These are phyloP conservation scores for Heimioporus sp. DNA, from an alignment of 768 basidiomycete species.

Conservation along the genomic window DNA sequence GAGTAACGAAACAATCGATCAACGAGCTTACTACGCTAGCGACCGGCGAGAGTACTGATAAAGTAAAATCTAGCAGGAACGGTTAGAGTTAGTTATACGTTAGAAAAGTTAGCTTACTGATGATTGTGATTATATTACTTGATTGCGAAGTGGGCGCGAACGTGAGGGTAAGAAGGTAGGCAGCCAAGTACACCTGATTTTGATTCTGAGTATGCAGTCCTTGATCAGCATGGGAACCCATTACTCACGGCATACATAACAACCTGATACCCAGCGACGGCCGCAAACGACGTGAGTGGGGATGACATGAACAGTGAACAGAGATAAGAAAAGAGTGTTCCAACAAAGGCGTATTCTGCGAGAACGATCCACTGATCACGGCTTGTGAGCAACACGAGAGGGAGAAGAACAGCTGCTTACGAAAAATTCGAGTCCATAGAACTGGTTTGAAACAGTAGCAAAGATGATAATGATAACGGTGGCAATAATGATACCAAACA, in stretches of 20 bases:
- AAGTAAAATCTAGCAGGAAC: constrained; percentile 50
- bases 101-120: constrained; percentile 38
- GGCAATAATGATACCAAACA: constrained; percentile 56
- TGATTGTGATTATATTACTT: constrained; percentile 51
- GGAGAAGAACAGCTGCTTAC: constrained; percentile 37
- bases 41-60: constrained; percentile 67
- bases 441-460: constrained; percentile 54
- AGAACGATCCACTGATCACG: constrained; percentile 62
- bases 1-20: not conserved
- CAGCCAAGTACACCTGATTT: constrained; percentile 57
- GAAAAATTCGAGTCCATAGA: constrained; percentile 63
- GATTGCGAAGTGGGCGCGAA: constrained; percentile 65
- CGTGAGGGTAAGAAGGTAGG: constrained; percentile 70
- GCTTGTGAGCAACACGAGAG: not conserved
- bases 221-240: no score
- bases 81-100: not conserved
- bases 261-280: constrained; percentile 70
- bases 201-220: no score
- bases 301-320: constrained; percentile 59
- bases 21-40: constrained; percentile 55
- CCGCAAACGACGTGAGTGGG: constrained; percentile 71
- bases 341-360: constrained; percentile 67
- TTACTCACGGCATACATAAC: constrained; percentile 65
- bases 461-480: constrained; percentile 66
- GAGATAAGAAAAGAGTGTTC: constrained; percentile 67